Conservation (phyloP, 352 stramenopile genomes). For the Ochromonadaceae sp. region DNA sequence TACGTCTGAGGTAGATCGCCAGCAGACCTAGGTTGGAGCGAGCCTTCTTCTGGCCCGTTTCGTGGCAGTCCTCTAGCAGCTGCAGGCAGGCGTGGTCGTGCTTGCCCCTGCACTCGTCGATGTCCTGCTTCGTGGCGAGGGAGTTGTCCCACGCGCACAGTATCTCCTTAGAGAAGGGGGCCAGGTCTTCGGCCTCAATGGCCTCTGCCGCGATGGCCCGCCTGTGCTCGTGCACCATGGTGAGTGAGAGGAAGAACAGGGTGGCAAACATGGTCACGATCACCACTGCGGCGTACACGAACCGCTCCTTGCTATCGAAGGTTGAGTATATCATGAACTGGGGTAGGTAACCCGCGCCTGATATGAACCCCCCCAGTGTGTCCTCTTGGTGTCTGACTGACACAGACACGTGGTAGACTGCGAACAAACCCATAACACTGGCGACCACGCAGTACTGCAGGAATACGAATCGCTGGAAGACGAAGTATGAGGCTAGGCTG, state of each 20-base stretch:
- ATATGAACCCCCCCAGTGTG: background rate
- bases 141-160: background rate
- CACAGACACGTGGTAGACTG: background rate
- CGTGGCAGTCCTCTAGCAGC: background rate
- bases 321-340: slow-evolving; percentile 7
- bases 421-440: background rate
- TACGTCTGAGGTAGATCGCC: background rate
- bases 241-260: background rate
- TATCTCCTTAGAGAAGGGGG: background rate
- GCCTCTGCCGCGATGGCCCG: too few relatives aligned
- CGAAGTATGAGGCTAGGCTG: background rate
- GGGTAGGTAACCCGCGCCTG: background rate
- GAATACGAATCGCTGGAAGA: slow-evolving; percentile 1
- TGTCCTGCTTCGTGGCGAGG: background rate
- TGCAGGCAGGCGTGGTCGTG: background rate
- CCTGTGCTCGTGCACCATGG: background rate
- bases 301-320: background rate
- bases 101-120: background rate
- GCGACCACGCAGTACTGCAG: background rate
- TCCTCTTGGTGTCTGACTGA: background rate
- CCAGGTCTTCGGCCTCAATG: background rate
- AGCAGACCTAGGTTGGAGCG: background rate
- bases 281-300: background rate
- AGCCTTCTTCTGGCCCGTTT: background rate
- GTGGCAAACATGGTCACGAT: background rate